A percentile compares a stretch with the other conserved stretches of the same genome.
Evolutionary conservation across 2,329 filamentous ascomycete genomes (phyloP).

Genomic region (Paracorniculantispora psalliotae): DNA sequence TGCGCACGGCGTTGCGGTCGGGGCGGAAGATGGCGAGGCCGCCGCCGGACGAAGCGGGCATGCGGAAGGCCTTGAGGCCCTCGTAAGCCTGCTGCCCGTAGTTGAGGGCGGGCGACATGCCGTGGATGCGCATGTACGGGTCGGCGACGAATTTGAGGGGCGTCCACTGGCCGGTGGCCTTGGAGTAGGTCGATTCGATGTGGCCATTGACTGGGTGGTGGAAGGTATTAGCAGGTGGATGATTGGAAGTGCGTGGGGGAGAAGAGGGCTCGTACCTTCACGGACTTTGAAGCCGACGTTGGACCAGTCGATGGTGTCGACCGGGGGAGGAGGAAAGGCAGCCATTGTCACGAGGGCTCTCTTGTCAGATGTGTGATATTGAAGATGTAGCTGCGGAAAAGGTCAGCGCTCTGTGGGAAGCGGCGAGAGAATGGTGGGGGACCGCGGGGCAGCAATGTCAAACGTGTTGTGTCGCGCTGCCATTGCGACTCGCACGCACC

Average conservation of each 20-base stretch:
- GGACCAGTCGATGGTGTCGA: slow-evolving; percentile 85
- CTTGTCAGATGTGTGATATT: not conserved
- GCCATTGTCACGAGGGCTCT: slow-evolving; percentile 28
- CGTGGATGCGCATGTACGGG: slow-evolving; percentile 83
- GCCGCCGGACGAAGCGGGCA: slow-evolving; percentile 58
- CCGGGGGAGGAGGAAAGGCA: slow-evolving; percentile 69
- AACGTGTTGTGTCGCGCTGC: no score
- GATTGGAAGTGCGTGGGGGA: not conserved
- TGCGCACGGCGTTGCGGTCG: slow-evolving; percentile 73
- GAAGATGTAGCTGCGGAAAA: not conserved
- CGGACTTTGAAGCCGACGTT: slow-evolving; percentile 90
- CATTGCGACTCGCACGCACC: no score
- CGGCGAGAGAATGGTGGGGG: no score
- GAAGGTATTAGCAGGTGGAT: slow-evolving; percentile 3
- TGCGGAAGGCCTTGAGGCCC: slow-evolving; percentile 93
- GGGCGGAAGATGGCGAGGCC: slow-evolving; percentile 84
- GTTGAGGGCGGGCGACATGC: slow-evolving; percentile 92
- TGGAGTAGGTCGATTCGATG: slow-evolving; percentile 79
- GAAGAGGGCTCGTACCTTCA: slow-evolving; percentile 65
- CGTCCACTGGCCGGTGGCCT: slow-evolving; percentile 70
- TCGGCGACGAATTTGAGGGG: slow-evolving; percentile 73
- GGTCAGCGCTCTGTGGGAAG: no score
- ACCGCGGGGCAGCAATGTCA: no score
- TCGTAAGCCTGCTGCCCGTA: slow-evolving; percentile 98
- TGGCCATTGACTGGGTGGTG: slow-evolving; percentile 78